Evolutionary conservation across 2,329 filamentous ascomycete genomes (phyloP).

Genomic region (Coniella vitis): DNA sequence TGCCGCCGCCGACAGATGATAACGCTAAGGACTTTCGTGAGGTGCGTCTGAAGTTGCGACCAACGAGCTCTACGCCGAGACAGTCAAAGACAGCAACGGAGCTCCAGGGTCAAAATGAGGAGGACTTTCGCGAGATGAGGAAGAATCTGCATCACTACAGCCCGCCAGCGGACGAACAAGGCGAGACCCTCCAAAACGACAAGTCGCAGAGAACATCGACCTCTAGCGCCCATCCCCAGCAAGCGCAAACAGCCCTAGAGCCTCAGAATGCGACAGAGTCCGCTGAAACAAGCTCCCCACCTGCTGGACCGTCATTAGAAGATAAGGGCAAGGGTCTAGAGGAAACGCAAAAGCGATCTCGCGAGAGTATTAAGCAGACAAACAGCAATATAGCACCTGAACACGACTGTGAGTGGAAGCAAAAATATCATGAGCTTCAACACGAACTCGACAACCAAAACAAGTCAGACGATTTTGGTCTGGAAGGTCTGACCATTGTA

Average conservation of each 20-base stretch:
- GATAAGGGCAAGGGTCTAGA: conserved; percentile 1
- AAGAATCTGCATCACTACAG: conserved; percentile 1
- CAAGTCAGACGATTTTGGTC: conserved; percentile 30
- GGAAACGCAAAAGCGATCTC: background rate
- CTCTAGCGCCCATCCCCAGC: background rate
- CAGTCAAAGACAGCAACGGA: background rate
- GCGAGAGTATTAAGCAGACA: background rate
- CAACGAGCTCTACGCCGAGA: background rate
- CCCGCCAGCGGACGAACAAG: background rate
- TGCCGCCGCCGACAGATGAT: background rate
- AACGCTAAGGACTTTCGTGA: background rate
- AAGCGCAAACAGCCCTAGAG: background rate
- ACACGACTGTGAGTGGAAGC: conserved; percentile 37
- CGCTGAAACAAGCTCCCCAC: background rate
- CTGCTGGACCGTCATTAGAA: background rate
- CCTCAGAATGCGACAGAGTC: background rate
- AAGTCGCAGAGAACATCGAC: background rate
- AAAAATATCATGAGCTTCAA: conserved; percentile 33
- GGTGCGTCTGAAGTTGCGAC: conserved; percentile 2
- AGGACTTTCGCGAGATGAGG: background rate
- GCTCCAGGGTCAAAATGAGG: background rate
- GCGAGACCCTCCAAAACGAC: background rate
- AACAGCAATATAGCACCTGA: background rate
- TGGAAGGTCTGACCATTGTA: conserved; percentile 44
- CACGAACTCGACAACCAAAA: conserved; percentile 27